These are phyloP conservation scores for Penicillium parvum DNA, from an alignment of 495 filamentous ascomycete genomes.

Conservation along the genomic window DNA sequence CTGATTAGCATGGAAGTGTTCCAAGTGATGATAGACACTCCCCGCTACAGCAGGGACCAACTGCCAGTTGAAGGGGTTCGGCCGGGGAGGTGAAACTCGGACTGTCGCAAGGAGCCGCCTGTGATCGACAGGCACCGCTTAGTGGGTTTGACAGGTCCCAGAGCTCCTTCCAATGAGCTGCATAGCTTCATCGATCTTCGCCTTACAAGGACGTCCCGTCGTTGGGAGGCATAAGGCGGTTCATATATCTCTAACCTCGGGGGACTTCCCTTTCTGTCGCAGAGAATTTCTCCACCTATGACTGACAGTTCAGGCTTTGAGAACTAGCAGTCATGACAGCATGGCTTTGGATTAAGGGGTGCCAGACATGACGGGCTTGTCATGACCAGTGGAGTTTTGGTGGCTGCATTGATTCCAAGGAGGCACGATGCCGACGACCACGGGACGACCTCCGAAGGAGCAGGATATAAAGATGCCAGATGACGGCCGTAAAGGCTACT, in stretches of 20 bases:
- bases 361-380: slow-evolving; percentile 16
- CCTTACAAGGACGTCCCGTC: slow-evolving; percentile 11
- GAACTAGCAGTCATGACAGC: slow-evolving; percentile 14
- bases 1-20: slow-evolving; percentile 17
- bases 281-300: slow-evolving; percentile 31
- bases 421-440: slow-evolving; percentile 10
- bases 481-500: slow-evolving; percentile 6
- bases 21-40: slow-evolving; percentile 6
- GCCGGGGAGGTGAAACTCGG: slow-evolving; percentile 28
- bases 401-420: slow-evolving; percentile 8
- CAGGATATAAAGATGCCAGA: slow-evolving; percentile 19
- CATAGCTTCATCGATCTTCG: slow-evolving; percentile 19
- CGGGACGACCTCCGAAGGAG: background rate
- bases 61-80: slow-evolving; percentile 8
- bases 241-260: slow-evolving; percentile 38
- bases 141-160: slow-evolving; percentile 9
- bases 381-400: slow-evolving; percentile 11
- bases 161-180: slow-evolving; percentile 1
- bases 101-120: slow-evolving; percentile 33
- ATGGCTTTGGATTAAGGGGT: slow-evolving; percentile 22
- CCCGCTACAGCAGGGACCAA: slow-evolving; percentile 5
- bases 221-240: slow-evolving; percentile 14
- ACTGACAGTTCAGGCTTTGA: slow-evolving; percentile 4
- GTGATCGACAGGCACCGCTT: slow-evolving; percentile 19
- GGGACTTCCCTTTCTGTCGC: slow-evolving; percentile 16